Evolutionary conservation across 768 basidiomycete species (phyloP), one percentile per base, ranked within the genome.

Genomic region (Serpula lacrymans): DNA sequence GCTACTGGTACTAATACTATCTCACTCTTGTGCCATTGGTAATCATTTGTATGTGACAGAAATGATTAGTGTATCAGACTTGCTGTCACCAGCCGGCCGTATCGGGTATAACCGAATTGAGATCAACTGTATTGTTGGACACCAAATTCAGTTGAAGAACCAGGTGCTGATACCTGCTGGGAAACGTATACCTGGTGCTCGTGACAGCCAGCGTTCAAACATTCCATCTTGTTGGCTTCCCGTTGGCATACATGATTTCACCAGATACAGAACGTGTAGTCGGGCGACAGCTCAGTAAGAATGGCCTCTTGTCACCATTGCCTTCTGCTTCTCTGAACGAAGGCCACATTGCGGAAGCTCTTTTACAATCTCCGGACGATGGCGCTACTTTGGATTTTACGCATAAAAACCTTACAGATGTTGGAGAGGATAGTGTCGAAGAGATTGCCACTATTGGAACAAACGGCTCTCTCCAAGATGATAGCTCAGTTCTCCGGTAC

Each of bases 361-460:
- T 86, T 16, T 59, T 67, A 35, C 72, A 64, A 43, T 91, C 88
- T 31, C 63, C 74, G 6, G 93, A 97, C 67, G 67, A 72, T 39
- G 91, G 92, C 6, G 78, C 79, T 42, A 95, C 93, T 5, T 70
- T 99, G 41, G 82, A 91, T 56, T 75, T 98, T 35, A 80, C 87
- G 45, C 84, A 89, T 62, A 77, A 84, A 63, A 75, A 74, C 31
- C 67, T 97, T 26, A 78, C 81, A 8, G 82, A 90, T 45, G 75
- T 97, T 29, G 82, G 82, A 7, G 76, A 80, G 48, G 72, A 73
- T 30, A 84, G 84, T n/a, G 84, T 81, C 6, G 75, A 84, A 49
- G 82, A 84, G 51, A 77, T 98, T n/a, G 80, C 80, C 12, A 72
- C 68, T 21, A 70, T 80, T 22, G 71, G 80, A 51, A 63, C 68